These are phyloP conservation scores for Chrysoporthe cubensis DNA, from an alignment of 2,329 filamentous ascomycete species.

Conservation along the genomic window DNA sequence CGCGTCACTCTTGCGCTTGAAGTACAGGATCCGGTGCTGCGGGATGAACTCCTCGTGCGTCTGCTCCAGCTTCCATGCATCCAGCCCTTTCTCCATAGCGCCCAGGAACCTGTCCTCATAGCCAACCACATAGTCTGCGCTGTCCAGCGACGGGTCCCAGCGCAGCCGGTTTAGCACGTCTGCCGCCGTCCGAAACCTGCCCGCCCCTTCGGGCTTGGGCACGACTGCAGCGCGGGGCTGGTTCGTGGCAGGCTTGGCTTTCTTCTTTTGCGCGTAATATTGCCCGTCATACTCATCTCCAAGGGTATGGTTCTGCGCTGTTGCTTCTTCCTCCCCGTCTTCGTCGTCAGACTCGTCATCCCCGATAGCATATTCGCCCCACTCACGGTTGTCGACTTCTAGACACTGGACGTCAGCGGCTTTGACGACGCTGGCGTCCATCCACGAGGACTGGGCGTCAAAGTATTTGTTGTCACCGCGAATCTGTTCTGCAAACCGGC, in stretches of 20 bases:
- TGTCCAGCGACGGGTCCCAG: conserved; percentile 57
- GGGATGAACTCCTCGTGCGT: conserved; percentile 71
- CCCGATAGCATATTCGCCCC: conserved; percentile 50
- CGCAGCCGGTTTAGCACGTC: conserved; percentile 64
- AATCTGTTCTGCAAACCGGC: conserved; percentile 54
- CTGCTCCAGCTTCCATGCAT: conserved; percentile 63
- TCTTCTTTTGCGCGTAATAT: conserved; percentile 29
- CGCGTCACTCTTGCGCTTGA: conserved; percentile 56
- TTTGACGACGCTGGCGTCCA: conserved; percentile 47
- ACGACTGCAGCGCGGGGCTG: conserved; percentile 25
- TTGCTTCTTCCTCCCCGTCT: conserved; percentile 41
- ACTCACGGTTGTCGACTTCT: conserved; percentile 51
- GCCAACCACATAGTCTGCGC: conserved; percentile 58
- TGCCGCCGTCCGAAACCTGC: conserved; percentile 58
- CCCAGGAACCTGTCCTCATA: conserved; percentile 66
- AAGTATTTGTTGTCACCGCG: conserved; percentile 52
- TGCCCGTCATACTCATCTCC: conserved; percentile 20
- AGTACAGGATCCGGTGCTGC: conserved; percentile 66
- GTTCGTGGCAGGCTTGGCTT: conserved; percentile 28
- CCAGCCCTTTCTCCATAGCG: conserved; percentile 56
- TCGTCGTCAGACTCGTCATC: conserved; percentile 47
- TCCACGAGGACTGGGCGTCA: conserved; percentile 53
- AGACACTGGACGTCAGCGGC: conserved; percentile 46
- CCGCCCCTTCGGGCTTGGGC: conserved; percentile 39
- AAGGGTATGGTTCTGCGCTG: conserved; percentile 5